These are phyloP conservation scores for Chlorociboria aeruginascens DNA, from an alignment of 495 filamentous ascomycete species.

Conservation along the genomic window DNA sequence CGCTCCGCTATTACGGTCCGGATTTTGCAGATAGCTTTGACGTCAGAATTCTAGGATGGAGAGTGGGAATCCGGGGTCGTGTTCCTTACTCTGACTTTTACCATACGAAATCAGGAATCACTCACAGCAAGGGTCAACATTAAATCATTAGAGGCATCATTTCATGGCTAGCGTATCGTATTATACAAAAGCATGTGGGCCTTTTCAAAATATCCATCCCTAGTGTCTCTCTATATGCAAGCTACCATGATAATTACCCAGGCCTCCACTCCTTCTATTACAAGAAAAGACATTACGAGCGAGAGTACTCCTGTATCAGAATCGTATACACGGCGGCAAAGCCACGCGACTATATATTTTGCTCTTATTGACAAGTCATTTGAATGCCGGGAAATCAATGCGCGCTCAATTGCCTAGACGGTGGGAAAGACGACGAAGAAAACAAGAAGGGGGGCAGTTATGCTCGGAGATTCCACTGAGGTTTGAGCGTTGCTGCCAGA, in stretches of 20 bases:
- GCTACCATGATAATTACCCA: background rate
- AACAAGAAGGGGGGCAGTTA: slow-evolving; percentile 1
- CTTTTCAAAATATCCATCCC: background rate
- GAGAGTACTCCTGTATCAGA: too few species aligned
- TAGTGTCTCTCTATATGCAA: background rate
- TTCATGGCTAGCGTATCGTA: background rate
- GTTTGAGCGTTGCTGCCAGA: slow-evolving; percentile 56
- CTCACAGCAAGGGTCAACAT: background rate
- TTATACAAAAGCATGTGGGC: slow-evolving; percentile 2
- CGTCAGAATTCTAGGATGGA: too few species aligned
- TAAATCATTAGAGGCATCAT: background rate
- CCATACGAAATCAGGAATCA: too few species aligned
- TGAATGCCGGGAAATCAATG: slow-evolving; percentile 10
- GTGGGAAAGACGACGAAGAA: slow-evolving; percentile 6
- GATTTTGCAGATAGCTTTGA: too few species aligned
- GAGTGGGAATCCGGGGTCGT: too few species aligned
- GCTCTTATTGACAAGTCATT: background rate
- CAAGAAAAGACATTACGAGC: slow-evolving; percentile 16
- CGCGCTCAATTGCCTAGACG: slow-evolving; percentile 19
- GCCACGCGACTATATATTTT: too few species aligned
- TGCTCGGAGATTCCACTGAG: slow-evolving; percentile 57
- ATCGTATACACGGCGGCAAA: too few species aligned
- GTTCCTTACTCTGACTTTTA: too few species aligned
- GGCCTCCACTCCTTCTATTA: slow-evolving; percentile 12
- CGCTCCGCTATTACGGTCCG: too few species aligned